Base-by-base conservation (phyloP, 768 basidiomycete species). In the Pulveroboletus ravenelii region DNA sequence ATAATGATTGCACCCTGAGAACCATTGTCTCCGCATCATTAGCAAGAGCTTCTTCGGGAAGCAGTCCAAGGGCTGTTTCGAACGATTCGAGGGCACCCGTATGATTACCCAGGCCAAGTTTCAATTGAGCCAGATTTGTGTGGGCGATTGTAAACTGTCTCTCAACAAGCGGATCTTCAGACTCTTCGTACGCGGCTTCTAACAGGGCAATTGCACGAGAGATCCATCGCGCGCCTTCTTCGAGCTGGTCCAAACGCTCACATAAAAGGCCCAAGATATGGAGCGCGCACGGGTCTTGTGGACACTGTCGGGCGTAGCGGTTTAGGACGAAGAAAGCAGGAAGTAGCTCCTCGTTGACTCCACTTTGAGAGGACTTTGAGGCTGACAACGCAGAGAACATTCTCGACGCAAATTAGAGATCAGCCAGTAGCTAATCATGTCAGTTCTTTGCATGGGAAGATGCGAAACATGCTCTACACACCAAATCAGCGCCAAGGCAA, bases 121-220 rank as follows among this genome's bases (percentile, higher is more conserved):
- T 77, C 23, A 95, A 65, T 10, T 96, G 81, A 1, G 85, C 96
- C 8, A 92, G 71, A 51, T 88, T 95, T 20, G 80, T 72, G 54
- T 93, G 88, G 0, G 93, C 89, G 34, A 93, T 80, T 6, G 79
- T 81, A 61, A 87, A 99, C 47, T 80, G 84, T 44, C 75, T 71
- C 67, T 97, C 96, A 12, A 91, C 80, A 20, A 74, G 70, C 1
- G 84, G 68, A 47, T 91, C 86, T 66, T 99, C 96, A 12, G 79
- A 80, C 47, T 87, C 82, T 65, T 99, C 96, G 70, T 96, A 99
- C 25, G 79, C 77, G 2, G 81, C 77, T 66, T 98, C 95, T n/a
- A 98, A 72, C 10, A 93, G 73, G 4, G 67, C 52, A 13, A 91
- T 89, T 1, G 87, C 83, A 27, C 75, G 76, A 31, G 74, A 66